These are phyloP conservation scores for Mikania micrantha DNA, from an alignment of 129 eudicot genomes.

Conservation along the genomic window DNA sequence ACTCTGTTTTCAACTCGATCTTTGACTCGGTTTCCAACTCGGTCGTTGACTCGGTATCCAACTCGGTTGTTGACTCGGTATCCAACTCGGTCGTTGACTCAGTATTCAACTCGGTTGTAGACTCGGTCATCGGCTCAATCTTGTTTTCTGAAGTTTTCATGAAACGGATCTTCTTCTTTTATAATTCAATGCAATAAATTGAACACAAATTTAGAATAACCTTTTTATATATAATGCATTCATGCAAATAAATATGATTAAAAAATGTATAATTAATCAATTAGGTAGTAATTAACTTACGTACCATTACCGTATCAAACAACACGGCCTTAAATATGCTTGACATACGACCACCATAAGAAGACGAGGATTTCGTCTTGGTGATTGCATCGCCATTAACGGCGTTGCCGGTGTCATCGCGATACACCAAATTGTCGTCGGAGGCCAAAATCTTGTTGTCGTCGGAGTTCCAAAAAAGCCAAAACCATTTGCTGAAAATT, in stretches of 20 bases:
- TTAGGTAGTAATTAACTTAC: too few relatives aligned
- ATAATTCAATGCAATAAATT: neutral
- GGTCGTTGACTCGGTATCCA: too few relatives aligned
- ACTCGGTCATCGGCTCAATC: too few relatives aligned
- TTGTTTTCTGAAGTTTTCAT: too few relatives aligned
- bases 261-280: too few relatives aligned
- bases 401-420: slow-evolving; percentile 10
- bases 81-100: too few relatives aligned
- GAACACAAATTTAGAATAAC: neutral
- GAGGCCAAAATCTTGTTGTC: slow-evolving; percentile 21
- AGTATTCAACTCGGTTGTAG: too few relatives aligned
- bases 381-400: neutral
- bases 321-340: slow-evolving; percentile 35
- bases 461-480: neutral
- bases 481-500: slow-evolving; percentile 17
- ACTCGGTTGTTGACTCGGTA: too few relatives aligned
- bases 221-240: neutral
- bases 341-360: slow-evolving; percentile 40
- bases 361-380: slow-evolving; percentile 14
- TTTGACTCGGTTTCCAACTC: too few relatives aligned
- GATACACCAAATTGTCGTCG: slow-evolving; percentile 27
- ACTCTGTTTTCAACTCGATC: too few relatives aligned
- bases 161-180: slow-evolving; percentile 14
- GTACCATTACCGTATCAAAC: slow-evolving; percentile 33
- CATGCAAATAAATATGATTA: too few relatives aligned